Conservation (phyloP, 306 rosid species). For the Senna tora region DNA sequence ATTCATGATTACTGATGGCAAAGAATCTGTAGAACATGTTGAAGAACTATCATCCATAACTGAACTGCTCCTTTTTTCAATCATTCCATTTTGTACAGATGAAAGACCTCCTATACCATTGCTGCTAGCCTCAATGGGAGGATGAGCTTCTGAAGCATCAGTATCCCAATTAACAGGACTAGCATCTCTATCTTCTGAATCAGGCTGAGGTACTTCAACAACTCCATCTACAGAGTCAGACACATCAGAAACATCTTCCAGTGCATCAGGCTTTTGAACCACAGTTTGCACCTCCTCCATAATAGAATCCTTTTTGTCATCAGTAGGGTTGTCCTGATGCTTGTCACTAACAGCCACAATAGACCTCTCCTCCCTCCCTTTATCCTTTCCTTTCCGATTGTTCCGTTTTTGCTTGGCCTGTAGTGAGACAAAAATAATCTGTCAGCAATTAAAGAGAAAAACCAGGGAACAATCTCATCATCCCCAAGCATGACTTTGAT, state of each 20-base stretch:
- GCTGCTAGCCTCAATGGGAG: conserved; percentile 67
- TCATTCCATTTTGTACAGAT: conserved; percentile 65
- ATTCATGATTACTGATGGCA: conserved; percentile 74
- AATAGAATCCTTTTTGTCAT: conserved; percentile 55
- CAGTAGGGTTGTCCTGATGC: conserved; percentile 49
- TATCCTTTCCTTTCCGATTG: conserved; percentile 85
- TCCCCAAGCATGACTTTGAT: neutral
- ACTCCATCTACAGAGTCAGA: conserved; percentile 86
- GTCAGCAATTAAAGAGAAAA: conserved; percentile 31
- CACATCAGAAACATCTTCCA: conserved; percentile 78
- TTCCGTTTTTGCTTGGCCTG: conserved; percentile 95
- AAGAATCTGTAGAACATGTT: conserved; percentile 92
- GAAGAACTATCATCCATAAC: conserved; percentile 95
- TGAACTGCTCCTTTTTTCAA: conserved; percentile 66
- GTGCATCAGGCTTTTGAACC: conserved; percentile 62
- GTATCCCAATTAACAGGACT: conserved; percentile 93
- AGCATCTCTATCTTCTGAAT: conserved; percentile 90
- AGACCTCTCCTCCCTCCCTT: conserved; percentile 75
- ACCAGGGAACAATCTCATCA: conserved; percentile 8
- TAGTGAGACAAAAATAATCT: conserved; percentile 26
- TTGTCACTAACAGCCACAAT: conserved; percentile 48
- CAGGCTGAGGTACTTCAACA: conserved; percentile 67
- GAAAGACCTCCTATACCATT: conserved; percentile 59
- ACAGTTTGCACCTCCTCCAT: conserved; percentile 59
- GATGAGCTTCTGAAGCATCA: conserved; percentile 89